These are phyloP conservation scores for Fusarium avenaceum DNA, from an alignment of 2,329 filamentous ascomycete genomes.

Conservation along the genomic window DNA sequence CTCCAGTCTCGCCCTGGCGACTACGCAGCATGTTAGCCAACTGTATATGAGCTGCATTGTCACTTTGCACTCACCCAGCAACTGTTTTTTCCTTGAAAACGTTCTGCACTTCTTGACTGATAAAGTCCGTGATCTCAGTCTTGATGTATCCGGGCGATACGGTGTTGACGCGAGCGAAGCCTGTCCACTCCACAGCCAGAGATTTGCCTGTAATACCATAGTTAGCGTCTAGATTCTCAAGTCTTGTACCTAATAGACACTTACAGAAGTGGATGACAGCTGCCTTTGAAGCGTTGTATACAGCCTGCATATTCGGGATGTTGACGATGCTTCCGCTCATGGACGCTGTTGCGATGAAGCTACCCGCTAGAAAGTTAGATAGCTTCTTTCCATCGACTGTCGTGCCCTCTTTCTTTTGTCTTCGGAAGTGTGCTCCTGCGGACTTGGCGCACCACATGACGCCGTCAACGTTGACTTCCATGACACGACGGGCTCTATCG, in stretches of 20 bases:
- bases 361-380: conserved; percentile 72
- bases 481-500: conserved; percentile 75
- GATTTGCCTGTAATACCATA: conserved; percentile 67
- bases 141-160: conserved; percentile 82
- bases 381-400: conserved; percentile 72
- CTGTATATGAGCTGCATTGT: not conserved
- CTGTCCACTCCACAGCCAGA: conserved; percentile 81
- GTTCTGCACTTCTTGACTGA: conserved; percentile 74
- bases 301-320: conserved; percentile 79
- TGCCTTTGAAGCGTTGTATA: conserved; percentile 81
- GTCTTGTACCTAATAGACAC: conserved; percentile 31
- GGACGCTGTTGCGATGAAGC: conserved; percentile 82
- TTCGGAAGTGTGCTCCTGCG: conserved; percentile 76
- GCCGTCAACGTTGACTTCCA: conserved; percentile 79
- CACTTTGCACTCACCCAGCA: conserved; percentile 69
- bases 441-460: conserved; percentile 82
- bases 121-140: conserved; percentile 78
- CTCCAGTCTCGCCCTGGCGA: conserved; percentile 77
- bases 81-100: conserved; percentile 85
- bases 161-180: conserved; percentile 79
- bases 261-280: conserved; percentile 71
- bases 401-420: conserved; percentile 77
- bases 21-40: conserved; percentile 53
- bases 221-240: conserved; percentile 1
- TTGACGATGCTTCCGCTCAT: conserved; percentile 86